Evolutionary conservation across 2,329 filamentous ascomycete genomes (phyloP).

Genomic region (Botryotinia calthae): DNA sequence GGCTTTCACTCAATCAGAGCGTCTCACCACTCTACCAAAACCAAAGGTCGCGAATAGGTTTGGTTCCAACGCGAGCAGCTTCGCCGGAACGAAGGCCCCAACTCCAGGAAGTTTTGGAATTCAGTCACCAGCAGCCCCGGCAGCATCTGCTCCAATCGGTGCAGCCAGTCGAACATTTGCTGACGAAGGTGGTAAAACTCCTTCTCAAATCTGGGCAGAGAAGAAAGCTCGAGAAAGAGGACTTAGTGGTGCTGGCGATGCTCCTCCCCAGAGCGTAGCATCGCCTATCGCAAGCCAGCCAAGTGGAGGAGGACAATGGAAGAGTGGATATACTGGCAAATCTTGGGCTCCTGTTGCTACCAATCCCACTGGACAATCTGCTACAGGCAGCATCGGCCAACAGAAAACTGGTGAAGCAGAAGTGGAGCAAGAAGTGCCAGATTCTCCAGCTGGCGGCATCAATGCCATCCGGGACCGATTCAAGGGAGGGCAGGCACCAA

Average conservation of each 20-base stretch:
- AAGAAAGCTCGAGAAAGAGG: slow-evolving; percentile 83
- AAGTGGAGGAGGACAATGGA: slow-evolving; percentile 76
- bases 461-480: slow-evolving; percentile 79
- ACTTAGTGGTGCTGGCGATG: slow-evolving; percentile 49
- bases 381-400: slow-evolving; percentile 47
- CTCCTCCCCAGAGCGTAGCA: slow-evolving; percentile 44
- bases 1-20: slow-evolving; percentile 72
- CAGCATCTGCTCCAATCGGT: slow-evolving; percentile 62
- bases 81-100: slow-evolving; percentile 86
- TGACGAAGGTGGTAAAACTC: slow-evolving; percentile 91
- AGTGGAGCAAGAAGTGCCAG: slow-evolving; percentile 48
- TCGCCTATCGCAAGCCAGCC: slow-evolving; percentile 63
- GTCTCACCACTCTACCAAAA: slow-evolving; percentile 85
- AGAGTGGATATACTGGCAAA: slow-evolving; percentile 88
- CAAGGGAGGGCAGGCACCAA: slow-evolving; percentile 65
- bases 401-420: slow-evolving; percentile 62
- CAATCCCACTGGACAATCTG: slow-evolving; percentile 64
- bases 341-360: slow-evolving; percentile 84
- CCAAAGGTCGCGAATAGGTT: slow-evolving; percentile 94
- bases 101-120: slow-evolving; percentile 68
- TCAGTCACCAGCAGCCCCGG: slow-evolving; percentile 56
- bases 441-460: slow-evolving; percentile 62
- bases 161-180: slow-evolving; percentile 90
- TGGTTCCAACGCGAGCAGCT: slow-evolving; percentile 63
- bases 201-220: slow-evolving; percentile 95